Evolutionary conservation across 371 early-diverging fungal genomes (phyloP).

Genomic region (Batkoa obscura): DNA sequence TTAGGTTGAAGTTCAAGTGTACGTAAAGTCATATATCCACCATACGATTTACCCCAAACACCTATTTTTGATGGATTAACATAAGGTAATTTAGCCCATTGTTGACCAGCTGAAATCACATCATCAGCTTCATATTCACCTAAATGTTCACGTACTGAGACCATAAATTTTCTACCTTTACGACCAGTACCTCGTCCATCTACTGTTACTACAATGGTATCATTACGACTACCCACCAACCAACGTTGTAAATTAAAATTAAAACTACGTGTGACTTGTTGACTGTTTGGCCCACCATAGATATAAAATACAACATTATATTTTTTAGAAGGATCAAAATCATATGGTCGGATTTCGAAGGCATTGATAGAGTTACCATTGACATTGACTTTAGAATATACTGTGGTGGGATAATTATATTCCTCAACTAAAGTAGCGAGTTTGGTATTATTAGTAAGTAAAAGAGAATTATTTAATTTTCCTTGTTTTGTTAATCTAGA

Average conservation of each 20-base stretch:
- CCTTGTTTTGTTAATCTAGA: constrained; percentile 10
- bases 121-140: constrained; percentile 72
- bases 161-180: constrained; percentile 64
- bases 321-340: constrained; percentile 41
- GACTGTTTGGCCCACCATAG: constrained; percentile 86
- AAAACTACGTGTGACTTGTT: constrained; percentile 52
- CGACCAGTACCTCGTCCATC: constrained; percentile 22
- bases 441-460: background rate
- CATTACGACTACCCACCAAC: background rate
- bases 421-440: constrained; percentile 20
- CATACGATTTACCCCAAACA: constrained; percentile 92
- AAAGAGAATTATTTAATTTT: background rate
- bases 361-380: constrained; percentile 33
- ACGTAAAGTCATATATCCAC: constrained; percentile 76
- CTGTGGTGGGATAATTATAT: constrained; percentile 19
- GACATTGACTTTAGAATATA: background rate
- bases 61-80: constrained; percentile 59
- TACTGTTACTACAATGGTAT: constrained; percentile 19
- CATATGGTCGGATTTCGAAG: constrained; percentile 62
- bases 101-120: constrained; percentile 65
- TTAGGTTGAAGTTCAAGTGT: constrained; percentile 40
- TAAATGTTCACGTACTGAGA: constrained; percentile 49
- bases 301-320: constrained; percentile 83
- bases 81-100: constrained; percentile 42
- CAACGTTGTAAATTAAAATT: constrained; percentile 17